A percentile compares a stretch with the other conserved stretches of the same genome.
These are phyloP conservation scores for Trichoderma atrobrunneum DNA, from an alignment of 2,329 filamentous ascomycete genomes.

Conservation along the genomic window DNA sequence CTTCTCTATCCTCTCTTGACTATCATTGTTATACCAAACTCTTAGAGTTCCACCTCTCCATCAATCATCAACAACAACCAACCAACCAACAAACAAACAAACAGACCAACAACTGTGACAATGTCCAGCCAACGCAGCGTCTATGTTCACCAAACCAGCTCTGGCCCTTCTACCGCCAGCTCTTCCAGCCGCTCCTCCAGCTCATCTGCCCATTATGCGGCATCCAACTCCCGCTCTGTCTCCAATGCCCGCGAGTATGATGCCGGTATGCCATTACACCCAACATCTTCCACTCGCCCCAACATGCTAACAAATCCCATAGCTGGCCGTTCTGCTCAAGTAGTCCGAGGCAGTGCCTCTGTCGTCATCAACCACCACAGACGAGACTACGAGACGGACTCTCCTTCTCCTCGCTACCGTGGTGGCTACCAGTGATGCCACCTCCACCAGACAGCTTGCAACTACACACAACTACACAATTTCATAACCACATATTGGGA, in stretches of 20 bases:
- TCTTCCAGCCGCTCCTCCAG: slow-evolving; percentile 29
- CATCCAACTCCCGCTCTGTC: slow-evolving; percentile 29
- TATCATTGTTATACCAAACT: background rate
- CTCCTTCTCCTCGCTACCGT: slow-evolving; percentile 31
- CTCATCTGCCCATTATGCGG: slow-evolving; percentile 18
- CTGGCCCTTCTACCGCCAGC: background rate
- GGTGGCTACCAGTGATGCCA: background rate
- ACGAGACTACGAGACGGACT: slow-evolving; percentile 30
- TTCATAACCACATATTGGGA: background rate
- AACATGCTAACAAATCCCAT: slow-evolving; percentile 22
- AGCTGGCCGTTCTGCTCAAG: slow-evolving; percentile 29
- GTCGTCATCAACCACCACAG: slow-evolving; percentile 35
- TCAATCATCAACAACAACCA: background rate
- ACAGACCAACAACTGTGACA: background rate
- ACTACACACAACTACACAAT: background rate
- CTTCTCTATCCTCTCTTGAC: background rate
- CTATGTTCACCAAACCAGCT: slow-evolving; percentile 33
- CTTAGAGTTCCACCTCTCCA: background rate
- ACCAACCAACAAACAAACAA: background rate
- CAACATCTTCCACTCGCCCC: background rate
- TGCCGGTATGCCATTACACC: slow-evolving; percentile 28
- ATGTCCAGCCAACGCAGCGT: slow-evolving; percentile 22
- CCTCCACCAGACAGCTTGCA: background rate
- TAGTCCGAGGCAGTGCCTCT: slow-evolving; percentile 26
- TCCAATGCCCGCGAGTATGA: slow-evolving; percentile 34